Evolutionary conservation across 192 early-diverging fungal genomes (phyloP), one percentile per base, ranked within the genome.

Genomic region (Pecoramyces ruminantium): DNA sequence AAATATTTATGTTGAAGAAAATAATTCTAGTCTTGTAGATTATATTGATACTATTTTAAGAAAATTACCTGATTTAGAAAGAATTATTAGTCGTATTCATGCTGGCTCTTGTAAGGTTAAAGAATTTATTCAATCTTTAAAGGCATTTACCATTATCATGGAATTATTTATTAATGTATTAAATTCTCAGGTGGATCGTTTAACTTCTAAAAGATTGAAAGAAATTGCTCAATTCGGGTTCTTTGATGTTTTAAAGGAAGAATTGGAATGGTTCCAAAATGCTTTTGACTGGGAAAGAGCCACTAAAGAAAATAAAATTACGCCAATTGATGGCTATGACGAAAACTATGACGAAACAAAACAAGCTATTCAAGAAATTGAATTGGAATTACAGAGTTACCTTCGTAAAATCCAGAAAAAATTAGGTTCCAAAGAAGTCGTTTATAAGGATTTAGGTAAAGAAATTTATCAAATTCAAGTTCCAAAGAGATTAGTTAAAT

Each of bases 391-490:
- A 51, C 90, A 92, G 15, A 77, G 85, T 34, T 89, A 96, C 82
- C 83, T 95, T 38, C 82, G 85, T 38, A 92, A 95, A 79, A 88
- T 86, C 28, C 89, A 93, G 80, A 86, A 85, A 77, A 82, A 86
- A 51, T 82, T 96, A 29, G 91, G 90, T 28, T 83, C 90, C 3
- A 83, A 87, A 12, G 92, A 91, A 80, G 85, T 96, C 38, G 85
- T 86, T 6, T 99, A 93, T 89, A 94, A 93, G 81, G 91, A 97
- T 86, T 86, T 97, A 79, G 96, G 97, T 67, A 99, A 99, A 85
- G 98, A 99, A 83, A 90, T 93, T 25, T 96, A 95, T 84, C 95
- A 96, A 85, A 81, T 99, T n/a, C 96, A 99, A 82, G 87, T 96
- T 13, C 92, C 96, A 0, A 89, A 89, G 30, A 88, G 85, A 42